Base-by-base conservation (phyloP, 1,284 basidiomycete genomes). In the Crepidotus sp. region DNA sequence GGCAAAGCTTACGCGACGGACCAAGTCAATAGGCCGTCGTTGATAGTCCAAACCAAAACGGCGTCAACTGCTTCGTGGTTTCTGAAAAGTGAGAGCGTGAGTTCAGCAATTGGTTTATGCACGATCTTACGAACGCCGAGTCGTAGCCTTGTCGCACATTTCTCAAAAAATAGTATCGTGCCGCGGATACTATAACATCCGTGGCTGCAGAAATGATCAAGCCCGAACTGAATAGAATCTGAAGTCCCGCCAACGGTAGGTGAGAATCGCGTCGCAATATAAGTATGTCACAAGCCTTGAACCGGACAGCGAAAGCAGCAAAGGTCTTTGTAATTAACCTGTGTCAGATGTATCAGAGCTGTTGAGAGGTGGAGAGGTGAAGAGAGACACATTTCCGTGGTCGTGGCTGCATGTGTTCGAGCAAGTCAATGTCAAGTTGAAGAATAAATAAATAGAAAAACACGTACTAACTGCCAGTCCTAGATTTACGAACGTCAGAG, bases 51-150 rank as follows among this genome's bases (percentile, higher is more conserved):
- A 7, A 49, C 26, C 0, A 49, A 35, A 3, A 49, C 48, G 10
- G 48, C 48, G 17, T 49, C 48, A 2, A 49, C 43, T 2, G 42
- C 43, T 11, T 49, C 48, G 21, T 49, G 48, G 15, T 38, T 45
- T 6, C 48, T 45, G 15, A 5, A 25, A 4, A 22, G 3, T 22
- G 4, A 22, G 3, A 22, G n/a, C 10, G 14, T 25, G 25, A 4
- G n/a, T 26, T n/a, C n/a, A n/a, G n/a, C n/a, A n/a, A n/a, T n/a
- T n/a, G n/a, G n/a, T n/a, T n/a, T 2, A 33, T 25, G 7, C 10
- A 31, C 40, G 22, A n/a, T n/a, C n/a, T n/a, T n/a, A n/a, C n/a
- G n/a, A n/a, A n/a, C n/a, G n/a, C n/a, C n/a, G n/a, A n/a, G n/a
- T n/a, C n/a, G 24, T 48, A 44, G 3, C 46, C 46, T 15, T 44